Evolutionary conservation across 805 yeast genomes (phyloP).

Genomic region (Yarrowia sp.): DNA sequence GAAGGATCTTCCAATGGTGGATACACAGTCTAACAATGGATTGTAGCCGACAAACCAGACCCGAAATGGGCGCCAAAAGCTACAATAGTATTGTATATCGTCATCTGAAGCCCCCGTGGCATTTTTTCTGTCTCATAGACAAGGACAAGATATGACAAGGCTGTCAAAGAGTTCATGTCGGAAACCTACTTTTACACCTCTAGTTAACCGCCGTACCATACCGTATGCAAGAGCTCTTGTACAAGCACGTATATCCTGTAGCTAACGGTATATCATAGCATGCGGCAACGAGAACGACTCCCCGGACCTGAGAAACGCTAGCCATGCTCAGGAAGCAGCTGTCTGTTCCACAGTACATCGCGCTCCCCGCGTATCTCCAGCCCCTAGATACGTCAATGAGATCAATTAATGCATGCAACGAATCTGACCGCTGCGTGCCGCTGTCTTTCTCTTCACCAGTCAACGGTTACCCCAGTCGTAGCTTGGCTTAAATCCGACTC

Average conservation of each 20-base stretch:
- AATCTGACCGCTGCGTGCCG: background rate
- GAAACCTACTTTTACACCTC: background rate
- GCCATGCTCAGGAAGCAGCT: background rate
- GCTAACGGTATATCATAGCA: background rate
- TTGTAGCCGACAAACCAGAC: too few relatives aligned
- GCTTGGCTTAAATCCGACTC: background rate
- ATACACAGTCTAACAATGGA: background rate
- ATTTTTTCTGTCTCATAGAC: background rate
- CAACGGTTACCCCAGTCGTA: background rate
- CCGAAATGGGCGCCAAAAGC: too few relatives aligned
- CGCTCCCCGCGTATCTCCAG: too few relatives aligned
- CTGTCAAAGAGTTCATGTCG: background rate
- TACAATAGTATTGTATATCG: too few relatives aligned
- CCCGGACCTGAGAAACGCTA: background rate
- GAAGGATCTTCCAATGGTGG: too few relatives aligned
- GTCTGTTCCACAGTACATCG: background rate
- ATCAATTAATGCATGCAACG: constrained; percentile 13
- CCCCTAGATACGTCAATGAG: background rate
- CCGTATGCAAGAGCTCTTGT: background rate
- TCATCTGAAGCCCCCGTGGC: too few relatives aligned
- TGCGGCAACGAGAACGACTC: background rate
- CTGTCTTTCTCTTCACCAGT: background rate
- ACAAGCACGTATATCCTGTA: background rate
- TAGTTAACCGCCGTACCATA: background rate
- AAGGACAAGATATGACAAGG: background rate